Evolutionary conservation across 345 rosid species (phyloP), one percentile per base, ranked within the genome.

Genomic region (Rhizophora mangle): DNA sequence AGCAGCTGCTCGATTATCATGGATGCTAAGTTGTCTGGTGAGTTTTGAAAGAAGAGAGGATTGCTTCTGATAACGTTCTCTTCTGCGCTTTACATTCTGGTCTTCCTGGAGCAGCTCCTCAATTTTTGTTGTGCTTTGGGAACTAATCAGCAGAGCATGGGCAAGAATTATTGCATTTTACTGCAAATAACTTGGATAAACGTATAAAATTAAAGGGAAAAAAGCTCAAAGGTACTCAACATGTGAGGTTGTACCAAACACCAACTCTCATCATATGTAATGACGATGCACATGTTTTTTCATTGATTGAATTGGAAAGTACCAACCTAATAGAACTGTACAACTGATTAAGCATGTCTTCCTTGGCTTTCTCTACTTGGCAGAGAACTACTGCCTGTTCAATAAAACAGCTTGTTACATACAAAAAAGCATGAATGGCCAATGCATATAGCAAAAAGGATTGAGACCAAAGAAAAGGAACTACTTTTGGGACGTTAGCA

Each of bases 341-440:
- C 56, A 96, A 79, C 74, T 92, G 97, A 79, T 89, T 96, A 65
- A 96, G 86, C 99, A 96, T 96, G 74, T 96, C 98, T 85, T 96
- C 99, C 81, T 88, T 92, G 24, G 99, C 84, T 79, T 96, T 96
- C 81, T 96, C 99, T 43, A 96, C 99, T 88, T 96, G 99, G 81
- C 99, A 96, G 71, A 96, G 98, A 82, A 96, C 98, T 51, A 96
- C 88, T 11, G 98, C 98, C 99, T 96, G 96, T 78, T 72, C 71
- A 65, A 56, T 74, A 70, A 46, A 67, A 74, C 60, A 52, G 72
- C 56, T 57, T 64, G 37, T n/a, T 27, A 63, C 19, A 65, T 30
- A 21, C 68, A 16, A 54, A 71, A 57, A 6, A 78, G 24, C 20
- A n/a, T 10, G 63, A 18, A 27, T 64, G 32, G 29, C 27, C 39